Base-by-base conservation (phyloP, 2,329 filamentous ascomycete species). In the Bipolaris victoriae region DNA sequence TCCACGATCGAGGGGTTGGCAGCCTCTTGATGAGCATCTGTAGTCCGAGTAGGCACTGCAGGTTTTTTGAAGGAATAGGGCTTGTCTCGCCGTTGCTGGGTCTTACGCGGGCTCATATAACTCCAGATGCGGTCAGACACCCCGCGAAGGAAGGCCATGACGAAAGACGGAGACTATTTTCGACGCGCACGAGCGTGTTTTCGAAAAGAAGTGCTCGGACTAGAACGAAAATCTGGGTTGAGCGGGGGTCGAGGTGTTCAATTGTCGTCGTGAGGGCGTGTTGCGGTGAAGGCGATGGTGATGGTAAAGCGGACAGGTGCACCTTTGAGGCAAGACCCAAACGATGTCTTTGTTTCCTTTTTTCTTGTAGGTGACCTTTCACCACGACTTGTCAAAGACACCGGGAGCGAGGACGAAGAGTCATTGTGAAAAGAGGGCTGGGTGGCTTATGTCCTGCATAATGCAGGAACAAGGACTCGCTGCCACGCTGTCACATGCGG, bases 91-190 rank as follows among this genome's bases (percentile, higher is more conserved):
- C 68, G 67, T 55, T 74, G 63, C 44, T 72, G 65, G 7, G 74
- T 74, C 64, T 79, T 80, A 45, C 70, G 69, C 10, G 79, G 79
- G 49, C 77, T 79, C 48, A 80, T 68, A 57, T 76, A 78, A 55
- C 71, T 70, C 78, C 77, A 80, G 54, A 81, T 66, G 46, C 67
- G 68, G 47, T 74, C 69, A 7, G 76, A 72, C 6, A 80, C 62
- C 40, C 65, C 56, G 50, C 65, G 63, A 22, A 76, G 58, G 45
- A 74, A 69, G 7, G 69, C 66, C 74, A 76, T 76, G 43, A 9
- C 44, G 50, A 56, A 9, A 13, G 40, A 53, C n/a, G 10, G 39
- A 31, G n/a, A 31, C 7, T 3, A 13, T 36, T 26, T 26, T 26
- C n/a, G 57, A 43, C 36, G 31, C 43, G 43, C 24, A 46, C 26